Conservation (phyloP, 495 filamentous ascomycete species). For the Oleoguttula mirabilis region DNA sequence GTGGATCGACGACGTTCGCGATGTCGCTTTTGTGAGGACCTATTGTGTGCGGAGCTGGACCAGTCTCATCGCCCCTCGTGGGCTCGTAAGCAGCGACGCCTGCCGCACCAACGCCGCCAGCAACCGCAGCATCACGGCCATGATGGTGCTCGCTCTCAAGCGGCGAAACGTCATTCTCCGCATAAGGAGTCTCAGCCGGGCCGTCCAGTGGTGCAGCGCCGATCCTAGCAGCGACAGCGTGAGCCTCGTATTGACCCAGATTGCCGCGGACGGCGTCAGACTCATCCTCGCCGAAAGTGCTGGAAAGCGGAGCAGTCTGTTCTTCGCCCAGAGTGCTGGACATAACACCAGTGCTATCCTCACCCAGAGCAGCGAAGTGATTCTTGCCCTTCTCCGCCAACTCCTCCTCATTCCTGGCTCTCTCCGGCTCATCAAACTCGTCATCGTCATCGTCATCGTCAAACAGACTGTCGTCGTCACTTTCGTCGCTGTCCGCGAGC, state of each 20-base stretch:
- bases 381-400: slow-evolving; percentile 4
- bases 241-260: too few species aligned
- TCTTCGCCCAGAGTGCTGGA: slow-evolving; percentile 1
- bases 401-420: neutral
- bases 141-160: too few species aligned
- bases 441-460: slow-evolving; percentile 7
- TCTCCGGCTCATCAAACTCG: neutral
- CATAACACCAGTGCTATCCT: too few species aligned
- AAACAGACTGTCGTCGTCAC: neutral
- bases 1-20: slow-evolving; percentile 22
- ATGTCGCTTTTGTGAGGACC: slow-evolving; percentile 21
- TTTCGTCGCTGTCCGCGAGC: slow-evolving; percentile 3
- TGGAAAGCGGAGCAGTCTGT: neutral
- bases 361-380: neutral
- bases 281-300: neutral
- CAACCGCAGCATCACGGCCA: too few species aligned
- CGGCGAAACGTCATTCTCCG: too few species aligned
- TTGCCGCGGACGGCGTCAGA: too few species aligned
- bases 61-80: slow-evolving; percentile 3
- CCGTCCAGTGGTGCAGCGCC: too few species aligned
- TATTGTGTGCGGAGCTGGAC: slow-evolving; percentile 12
- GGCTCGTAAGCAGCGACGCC: too few species aligned
- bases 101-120: too few species aligned
- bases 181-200: too few species aligned
- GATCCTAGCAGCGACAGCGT: too few species aligned